Base-by-base conservation (phyloP, 192 early-diverging fungal species). In the Podila epicladia region DNA sequence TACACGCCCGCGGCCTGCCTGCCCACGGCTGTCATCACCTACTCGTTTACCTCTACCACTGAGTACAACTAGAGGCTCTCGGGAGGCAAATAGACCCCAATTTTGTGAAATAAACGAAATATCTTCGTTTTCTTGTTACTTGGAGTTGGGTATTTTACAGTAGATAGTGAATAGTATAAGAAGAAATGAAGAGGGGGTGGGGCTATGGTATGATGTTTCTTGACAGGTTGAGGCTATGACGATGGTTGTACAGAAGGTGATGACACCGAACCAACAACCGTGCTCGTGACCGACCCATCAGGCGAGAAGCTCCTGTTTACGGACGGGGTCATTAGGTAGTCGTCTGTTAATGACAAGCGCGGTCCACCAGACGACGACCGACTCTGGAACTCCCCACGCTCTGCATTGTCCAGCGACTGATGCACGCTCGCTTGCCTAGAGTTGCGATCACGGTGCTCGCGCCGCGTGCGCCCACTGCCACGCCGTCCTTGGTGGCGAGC, bases 1-100 rank as follows among this genome's bases (percentile, higher is more conserved):
- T 65, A 29, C 28, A 65, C 8, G 4, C 64, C 38, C 19, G 26
- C 49, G 22, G 64, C 64, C 9, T 65, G 64, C 48, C 9, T 65
- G 24, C 64, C 64, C 64, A 29, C 20, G n/a, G 38, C 32, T 19
- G 48, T 65, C 12, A 50, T 65, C 13, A 37, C 37, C 12, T 65
- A 65, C 37, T 65, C 64, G 45, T 65, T 50, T 26, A 29, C 45
- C 38, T 26, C 32, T 1, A 65, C 64, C 11, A 65, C 49, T 0
- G 64, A 65, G 64, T 65, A 41, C 37, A 3, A 2, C 53, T 55
- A 55, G 53, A 7, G 13, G 3, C 15, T 45, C 9, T 37, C 35
- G 35, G 35, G 8, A 37, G 9, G 5, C 2, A 37, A 37, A 37
- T 37, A n/a, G n/a, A n/a, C n/a, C n/a, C n/a, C n/a, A n/a, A n/a